Conservation (phyloP, 371 early-diverging fungal species). For the Mucor mucedo region DNA sequence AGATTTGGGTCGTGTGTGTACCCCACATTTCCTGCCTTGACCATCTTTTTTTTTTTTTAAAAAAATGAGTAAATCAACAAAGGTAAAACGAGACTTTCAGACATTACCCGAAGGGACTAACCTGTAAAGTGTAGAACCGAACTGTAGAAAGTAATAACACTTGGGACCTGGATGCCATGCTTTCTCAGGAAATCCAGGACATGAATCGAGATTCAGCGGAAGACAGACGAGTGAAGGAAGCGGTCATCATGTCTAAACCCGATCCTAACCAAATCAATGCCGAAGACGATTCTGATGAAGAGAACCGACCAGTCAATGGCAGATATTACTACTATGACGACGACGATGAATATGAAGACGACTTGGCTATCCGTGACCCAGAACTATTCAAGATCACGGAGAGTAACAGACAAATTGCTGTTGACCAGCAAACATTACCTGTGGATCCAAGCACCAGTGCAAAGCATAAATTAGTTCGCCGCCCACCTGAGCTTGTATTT, state of each 20-base stretch:
- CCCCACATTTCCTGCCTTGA: too few species aligned
- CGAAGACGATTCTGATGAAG: slow-evolving; percentile 34
- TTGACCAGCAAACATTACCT: slow-evolving; percentile 33
- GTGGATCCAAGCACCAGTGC: slow-evolving; percentile 3
- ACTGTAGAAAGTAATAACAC: slow-evolving; percentile 11
- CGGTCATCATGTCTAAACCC: slow-evolving; percentile 49
- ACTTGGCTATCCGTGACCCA: slow-evolving; percentile 55
- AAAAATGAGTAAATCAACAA: too few species aligned
- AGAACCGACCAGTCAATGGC: background rate
- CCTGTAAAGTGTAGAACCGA: background rate
- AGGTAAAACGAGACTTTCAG: too few species aligned
- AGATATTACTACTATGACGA: slow-evolving; percentile 33
- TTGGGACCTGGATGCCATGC: slow-evolving; percentile 31
- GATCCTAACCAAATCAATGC: slow-evolving; percentile 49
- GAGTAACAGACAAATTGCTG: slow-evolving; percentile 47
- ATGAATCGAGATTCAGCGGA: slow-evolving; percentile 50
- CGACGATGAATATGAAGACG: slow-evolving; percentile 55
- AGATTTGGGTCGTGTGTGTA: too few species aligned
- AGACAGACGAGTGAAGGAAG: slow-evolving; percentile 48
- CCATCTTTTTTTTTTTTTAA: too few species aligned
- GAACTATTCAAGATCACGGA: slow-evolving; percentile 53
- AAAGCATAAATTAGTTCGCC: slow-evolving; percentile 20
- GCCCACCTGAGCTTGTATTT: slow-evolving; percentile 43
- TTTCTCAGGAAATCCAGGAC: slow-evolving; percentile 51
- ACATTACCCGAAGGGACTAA: too few species aligned